Base-by-base conservation (phyloP, 2,329 filamentous ascomycete species). In the Myriosclerotinia duriaeana region DNA sequence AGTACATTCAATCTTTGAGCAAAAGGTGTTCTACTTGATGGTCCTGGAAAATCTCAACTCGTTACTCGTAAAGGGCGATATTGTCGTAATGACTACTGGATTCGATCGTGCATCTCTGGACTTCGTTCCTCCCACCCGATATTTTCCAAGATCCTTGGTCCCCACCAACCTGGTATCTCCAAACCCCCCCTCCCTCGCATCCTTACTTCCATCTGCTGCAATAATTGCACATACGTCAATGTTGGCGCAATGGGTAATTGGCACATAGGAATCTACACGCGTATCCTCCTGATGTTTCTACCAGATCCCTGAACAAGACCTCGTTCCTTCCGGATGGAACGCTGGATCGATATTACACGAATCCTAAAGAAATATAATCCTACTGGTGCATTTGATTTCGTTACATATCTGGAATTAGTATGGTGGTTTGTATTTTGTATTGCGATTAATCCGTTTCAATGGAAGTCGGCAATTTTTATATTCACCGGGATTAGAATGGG, bases 391-490 rank as follows among this genome's bases (percentile, higher is more conserved):
- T 94, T 96, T 73, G 91, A 96, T 76, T 96, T 96, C 79, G 95
- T 96, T 76, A 96, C 92, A 0, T 96, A 96, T 73, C 83, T 90
- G 0, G 92, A 96, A 77, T 79, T 96, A 61, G 75, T 95, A 5
- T 96, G 91, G 81, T 96, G 92, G 92, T 95, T 94, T 71, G 76
- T 87, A 7, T 96, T 95, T 74, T 89, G 89, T 66, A 87, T 94
- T 53, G 79, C 84, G 5, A 84, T 95, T 72, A 96, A 96, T 74
- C 92, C 92, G 0, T 96, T 96, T 77, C 81, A 92, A 11, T 96
- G 92, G 91, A 96, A 96, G 80, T 96, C 92, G 92, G 90, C 89
- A 0, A 76, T 88, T 0, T 96, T 96, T 75, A 91, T 96, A 20
- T 88, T 96, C 72, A 89, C 89, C 68, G 92, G 92, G 0, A 76